Base-by-base conservation (phyloP, 768 basidiomycete species). In the Rhodotorula toruloides region DNA sequence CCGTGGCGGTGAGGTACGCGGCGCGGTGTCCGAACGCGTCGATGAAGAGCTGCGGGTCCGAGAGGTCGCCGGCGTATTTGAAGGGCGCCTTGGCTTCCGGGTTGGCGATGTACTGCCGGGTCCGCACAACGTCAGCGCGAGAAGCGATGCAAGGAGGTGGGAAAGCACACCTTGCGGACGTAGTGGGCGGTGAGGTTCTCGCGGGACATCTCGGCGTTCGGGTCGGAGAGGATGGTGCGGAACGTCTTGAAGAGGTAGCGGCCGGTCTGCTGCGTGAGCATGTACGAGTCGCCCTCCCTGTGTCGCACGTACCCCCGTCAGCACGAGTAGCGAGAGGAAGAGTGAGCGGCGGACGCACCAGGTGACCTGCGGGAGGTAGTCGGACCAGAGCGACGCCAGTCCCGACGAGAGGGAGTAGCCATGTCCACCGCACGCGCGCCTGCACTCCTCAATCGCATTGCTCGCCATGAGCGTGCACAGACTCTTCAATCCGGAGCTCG, bases 361-460 rank as follows among this genome's bases (percentile, higher is more conserved):
- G n/a, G 72, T 74, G 53, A 74, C 72, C 62, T 73, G 72, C 17
- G 71, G 73, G 16, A 70, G 61, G 64, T 75, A 74, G 47, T 75
- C 74, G 29, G 64, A 52, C 40, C 68, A 72, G 40, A 71, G 72
- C 55, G 42, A 43, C 19, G 68, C 74, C 16, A 75, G 57, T 17
- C 75, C 75, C 25, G 72, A 56, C 25, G 74, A 65, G 12, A 70
- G 65, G 17, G 68, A 70, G 64, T 68, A 76, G 16, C 76, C 74
- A 57, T 76, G 74, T 7, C 76, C 76, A 27, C 76, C 76, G 52
- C 74, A 74, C 22, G 73, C 73, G n/a, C 76, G 39, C 39, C 76
- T 63, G 60, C 76, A 76, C 54, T 67, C 68, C 64, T 76, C 76
- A 44, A 76, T 70, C 5, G 68, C 68, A 9, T 68, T 53, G 36